Evolutionary conservation across 495 filamentous ascomycete genomes (phyloP).

Genomic region (Talaromyces proteolyticus): DNA sequence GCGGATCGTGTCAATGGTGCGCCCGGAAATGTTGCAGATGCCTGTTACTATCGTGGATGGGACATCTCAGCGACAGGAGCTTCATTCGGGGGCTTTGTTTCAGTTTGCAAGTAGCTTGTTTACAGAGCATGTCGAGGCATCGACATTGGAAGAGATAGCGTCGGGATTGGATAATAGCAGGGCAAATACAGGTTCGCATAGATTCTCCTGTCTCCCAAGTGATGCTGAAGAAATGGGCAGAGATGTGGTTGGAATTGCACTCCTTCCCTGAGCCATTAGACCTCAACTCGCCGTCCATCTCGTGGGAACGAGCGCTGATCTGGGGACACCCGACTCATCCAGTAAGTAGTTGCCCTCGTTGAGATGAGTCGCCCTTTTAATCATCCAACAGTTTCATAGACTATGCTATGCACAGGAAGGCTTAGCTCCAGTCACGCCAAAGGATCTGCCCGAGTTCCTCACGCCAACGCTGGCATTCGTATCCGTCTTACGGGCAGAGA

Average conservation of each 20-base stretch:
- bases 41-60: not conserved
- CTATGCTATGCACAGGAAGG: conserved; percentile 11
- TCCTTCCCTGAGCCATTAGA: not conserved
- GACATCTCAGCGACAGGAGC: not conserved
- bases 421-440: conserved; percentile 4
- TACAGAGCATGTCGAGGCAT: not conserved
- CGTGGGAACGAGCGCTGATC: conserved; percentile 15
- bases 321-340: conserved; percentile 21
- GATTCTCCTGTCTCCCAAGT: not conserved
- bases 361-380: not conserved
- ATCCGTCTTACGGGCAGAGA: conserved; percentile 9
- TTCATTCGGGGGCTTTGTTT: not conserved
- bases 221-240: not conserved
- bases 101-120: not conserved
- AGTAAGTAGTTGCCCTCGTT: conserved; percentile 1
- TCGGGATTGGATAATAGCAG: not conserved
- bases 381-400: conserved; percentile 11
- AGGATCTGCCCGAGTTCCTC: conserved; percentile 10
- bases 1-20: not conserved
- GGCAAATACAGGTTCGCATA: not conserved
- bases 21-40: not conserved
- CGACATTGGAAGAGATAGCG: not conserved
- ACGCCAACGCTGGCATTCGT: conserved; percentile 10
- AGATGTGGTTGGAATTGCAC: not conserved
- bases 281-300: not conserved